Percentiles rank a stretch among this genome's conserved stretches.
These are phyloP conservation scores for Wickerhamiella brachini DNA, from an alignment of 805 yeast species.

Conservation along the genomic window DNA sequence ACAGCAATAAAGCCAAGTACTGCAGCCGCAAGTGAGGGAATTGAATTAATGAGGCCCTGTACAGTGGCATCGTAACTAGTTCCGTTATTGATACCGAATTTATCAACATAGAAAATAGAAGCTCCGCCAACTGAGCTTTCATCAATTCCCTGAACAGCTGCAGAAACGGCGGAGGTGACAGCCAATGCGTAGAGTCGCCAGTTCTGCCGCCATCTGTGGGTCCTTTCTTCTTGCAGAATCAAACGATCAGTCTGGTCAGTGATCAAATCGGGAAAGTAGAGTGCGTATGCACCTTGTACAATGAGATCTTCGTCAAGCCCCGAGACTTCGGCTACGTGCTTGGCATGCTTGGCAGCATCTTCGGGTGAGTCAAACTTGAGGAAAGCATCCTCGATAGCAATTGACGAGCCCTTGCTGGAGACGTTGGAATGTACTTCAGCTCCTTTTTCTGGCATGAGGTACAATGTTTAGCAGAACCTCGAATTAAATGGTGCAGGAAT, in stretches of 20 bases:
- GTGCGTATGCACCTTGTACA: neutral
- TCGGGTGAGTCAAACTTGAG: neutral
- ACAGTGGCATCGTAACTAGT: conserved; percentile 24
- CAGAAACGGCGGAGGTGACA: conserved; percentile 59
- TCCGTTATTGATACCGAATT: conserved; percentile 36
- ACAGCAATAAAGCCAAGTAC: conserved; percentile 39
- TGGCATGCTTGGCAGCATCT: neutral
- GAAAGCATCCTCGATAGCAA: neutral
- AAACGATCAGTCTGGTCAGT: neutral
- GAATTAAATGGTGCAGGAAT: neutral
- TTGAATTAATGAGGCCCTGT: conserved; percentile 51
- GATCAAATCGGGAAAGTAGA: neutral
- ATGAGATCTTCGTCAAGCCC: neutral
- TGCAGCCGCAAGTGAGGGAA: conserved; percentile 57
- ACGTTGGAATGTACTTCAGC: neutral
- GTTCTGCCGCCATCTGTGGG: neutral
- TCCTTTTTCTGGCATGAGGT: neutral
- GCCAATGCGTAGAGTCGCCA: conserved; percentile 36
- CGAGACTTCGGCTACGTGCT: neutral
- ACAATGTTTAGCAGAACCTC: neutral
- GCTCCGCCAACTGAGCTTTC: conserved; percentile 69
- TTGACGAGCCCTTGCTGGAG: neutral
- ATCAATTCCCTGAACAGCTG: conserved; percentile 73
- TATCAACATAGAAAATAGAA: conserved; percentile 42
- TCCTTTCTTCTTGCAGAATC: neutral